These are phyloP conservation scores for Drosera capensis DNA, from an alignment of 148 eudicot genomes.

Conservation along the genomic window DNA sequence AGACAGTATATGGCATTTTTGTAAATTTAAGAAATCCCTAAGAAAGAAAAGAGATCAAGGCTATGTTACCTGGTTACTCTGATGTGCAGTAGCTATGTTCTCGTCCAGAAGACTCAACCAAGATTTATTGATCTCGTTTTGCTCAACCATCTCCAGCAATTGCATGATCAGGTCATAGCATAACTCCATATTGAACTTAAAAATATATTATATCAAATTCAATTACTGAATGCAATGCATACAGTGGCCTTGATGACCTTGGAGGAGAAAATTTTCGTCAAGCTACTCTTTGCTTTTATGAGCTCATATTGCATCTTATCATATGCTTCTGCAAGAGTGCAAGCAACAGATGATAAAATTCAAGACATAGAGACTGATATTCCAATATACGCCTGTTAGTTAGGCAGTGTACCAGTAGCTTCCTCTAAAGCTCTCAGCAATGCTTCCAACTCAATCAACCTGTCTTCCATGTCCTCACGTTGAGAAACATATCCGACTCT, in stretches of 20 bases:
- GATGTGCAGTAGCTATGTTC: constrained; percentile 70
- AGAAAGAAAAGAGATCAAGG: neutral
- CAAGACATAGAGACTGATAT: too few species aligned
- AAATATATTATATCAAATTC: neutral
- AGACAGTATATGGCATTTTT: too few species aligned
- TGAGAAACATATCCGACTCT: constrained; percentile 2
- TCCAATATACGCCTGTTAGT: neutral
- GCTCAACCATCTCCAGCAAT: constrained; percentile 83
- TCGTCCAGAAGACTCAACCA: constrained; percentile 75
- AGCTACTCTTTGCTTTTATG: constrained; percentile 52
- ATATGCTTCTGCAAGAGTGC: constrained; percentile 72
- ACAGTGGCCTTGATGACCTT: constrained; percentile 70
- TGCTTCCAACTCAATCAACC: constrained; percentile 63
- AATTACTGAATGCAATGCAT: too few species aligned
- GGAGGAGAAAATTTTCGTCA: constrained; percentile 58
- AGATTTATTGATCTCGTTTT: constrained; percentile 58
- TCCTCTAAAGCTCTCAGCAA: constrained; percentile 67
- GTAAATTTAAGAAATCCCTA: too few species aligned
- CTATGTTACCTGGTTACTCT: constrained; percentile 50
- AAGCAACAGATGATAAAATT: constrained; percentile 5
- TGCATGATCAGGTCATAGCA: constrained; percentile 22
- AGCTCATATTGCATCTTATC: constrained; percentile 79
- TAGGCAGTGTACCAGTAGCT: constrained; percentile 37
- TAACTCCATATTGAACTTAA: neutral
- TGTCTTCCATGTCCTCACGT: constrained; percentile 75